Conservation (phyloP, 2,329 filamentous ascomycete species). For the Apiospora marii region DNA sequence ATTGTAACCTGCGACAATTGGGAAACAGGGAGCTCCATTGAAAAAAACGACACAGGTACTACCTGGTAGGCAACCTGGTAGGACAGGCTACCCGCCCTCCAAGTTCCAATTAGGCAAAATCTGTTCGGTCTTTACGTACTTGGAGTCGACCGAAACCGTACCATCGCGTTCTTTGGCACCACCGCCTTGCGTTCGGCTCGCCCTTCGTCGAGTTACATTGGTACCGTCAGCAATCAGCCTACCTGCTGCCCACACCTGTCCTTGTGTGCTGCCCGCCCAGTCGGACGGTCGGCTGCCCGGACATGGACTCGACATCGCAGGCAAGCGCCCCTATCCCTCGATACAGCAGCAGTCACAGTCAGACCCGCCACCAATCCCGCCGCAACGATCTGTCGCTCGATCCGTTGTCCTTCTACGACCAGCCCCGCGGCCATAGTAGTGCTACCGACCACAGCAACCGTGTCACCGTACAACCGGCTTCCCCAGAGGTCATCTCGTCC, state of each 20-base stretch:
- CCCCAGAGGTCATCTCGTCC: constrained; percentile 74
- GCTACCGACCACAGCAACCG: constrained; percentile 34
- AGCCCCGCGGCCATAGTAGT: constrained; percentile 32
- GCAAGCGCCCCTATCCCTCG: constrained; percentile 38
- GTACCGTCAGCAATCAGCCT: background rate
- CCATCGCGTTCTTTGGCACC: background rate
- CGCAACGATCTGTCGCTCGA: constrained; percentile 39
- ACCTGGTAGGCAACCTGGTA: background rate
- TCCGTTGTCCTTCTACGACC: constrained; percentile 42
- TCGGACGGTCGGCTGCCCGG: constrained; percentile 13
- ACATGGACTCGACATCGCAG: constrained; percentile 29
- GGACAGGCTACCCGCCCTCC: background rate
- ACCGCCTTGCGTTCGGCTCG: constrained; percentile 7
- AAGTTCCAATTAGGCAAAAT: constrained; percentile 16
- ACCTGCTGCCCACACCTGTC: background rate
- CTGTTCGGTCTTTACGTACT: background rate
- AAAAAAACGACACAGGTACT: constrained; percentile 1
- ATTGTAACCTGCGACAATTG: constrained; percentile 5
- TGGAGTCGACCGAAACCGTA: constrained; percentile 13
- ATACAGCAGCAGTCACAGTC: constrained; percentile 26
- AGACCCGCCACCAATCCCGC: constrained; percentile 41
- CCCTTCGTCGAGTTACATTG: background rate
- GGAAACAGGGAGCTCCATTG: constrained; percentile 17
- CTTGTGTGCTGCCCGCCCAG: background rate
- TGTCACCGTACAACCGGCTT: constrained; percentile 53